Percentiles rank a stretch among this genome's conserved stretches.
Evolutionary conservation across 805 yeast genomes (phyloP).

Genomic region (Isabelozyma rhagii): DNA sequence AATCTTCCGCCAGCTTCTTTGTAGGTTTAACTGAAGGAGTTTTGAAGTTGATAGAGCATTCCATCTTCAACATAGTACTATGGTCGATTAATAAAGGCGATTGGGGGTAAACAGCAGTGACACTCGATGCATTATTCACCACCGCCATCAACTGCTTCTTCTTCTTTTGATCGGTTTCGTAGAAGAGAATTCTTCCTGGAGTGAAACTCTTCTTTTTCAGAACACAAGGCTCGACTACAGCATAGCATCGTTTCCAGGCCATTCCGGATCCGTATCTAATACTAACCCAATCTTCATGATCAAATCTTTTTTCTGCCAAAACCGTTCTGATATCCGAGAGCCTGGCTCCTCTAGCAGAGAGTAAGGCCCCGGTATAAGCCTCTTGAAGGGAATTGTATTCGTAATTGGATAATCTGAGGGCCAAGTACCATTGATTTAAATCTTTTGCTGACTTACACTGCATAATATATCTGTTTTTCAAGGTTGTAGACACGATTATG

Average conservation of each 20-base stretch:
- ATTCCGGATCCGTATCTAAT: slow-evolving; percentile 95
- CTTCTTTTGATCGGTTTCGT: slow-evolving; percentile 73
- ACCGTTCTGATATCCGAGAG: slow-evolving; percentile 84
- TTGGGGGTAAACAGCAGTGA: slow-evolving; percentile 92
- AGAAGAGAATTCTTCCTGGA: slow-evolving; percentile 74
- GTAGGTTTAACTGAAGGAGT: slow-evolving; percentile 38
- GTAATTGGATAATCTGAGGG: slow-evolving; percentile 73
- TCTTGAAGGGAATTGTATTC: slow-evolving; percentile 86
- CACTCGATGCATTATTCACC: slow-evolving; percentile 62
- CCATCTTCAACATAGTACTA: slow-evolving; percentile 84
- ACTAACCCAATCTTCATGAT: slow-evolving; percentile 91
- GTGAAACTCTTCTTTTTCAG: slow-evolving; percentile 44
- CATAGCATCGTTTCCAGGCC: slow-evolving; percentile 96
- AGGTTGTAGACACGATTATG: slow-evolving; percentile 86
- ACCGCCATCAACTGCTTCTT: slow-evolving; percentile 77
- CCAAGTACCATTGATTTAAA: slow-evolving; percentile 75
- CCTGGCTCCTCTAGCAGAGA: slow-evolving; percentile 87
- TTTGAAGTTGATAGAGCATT: slow-evolving; percentile 68
- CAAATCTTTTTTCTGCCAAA: slow-evolving; percentile 78
- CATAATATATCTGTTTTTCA: slow-evolving; percentile 80
- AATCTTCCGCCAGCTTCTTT: slow-evolving; percentile 28
- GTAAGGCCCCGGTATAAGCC: slow-evolving; percentile 92
- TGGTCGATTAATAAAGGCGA: slow-evolving; percentile 76
- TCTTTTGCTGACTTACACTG: slow-evolving; percentile 69
- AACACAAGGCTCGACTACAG: slow-evolving; percentile 75